Conservation (phyloP, 73 alveolate species). For the Stentor roeselii region DNA sequence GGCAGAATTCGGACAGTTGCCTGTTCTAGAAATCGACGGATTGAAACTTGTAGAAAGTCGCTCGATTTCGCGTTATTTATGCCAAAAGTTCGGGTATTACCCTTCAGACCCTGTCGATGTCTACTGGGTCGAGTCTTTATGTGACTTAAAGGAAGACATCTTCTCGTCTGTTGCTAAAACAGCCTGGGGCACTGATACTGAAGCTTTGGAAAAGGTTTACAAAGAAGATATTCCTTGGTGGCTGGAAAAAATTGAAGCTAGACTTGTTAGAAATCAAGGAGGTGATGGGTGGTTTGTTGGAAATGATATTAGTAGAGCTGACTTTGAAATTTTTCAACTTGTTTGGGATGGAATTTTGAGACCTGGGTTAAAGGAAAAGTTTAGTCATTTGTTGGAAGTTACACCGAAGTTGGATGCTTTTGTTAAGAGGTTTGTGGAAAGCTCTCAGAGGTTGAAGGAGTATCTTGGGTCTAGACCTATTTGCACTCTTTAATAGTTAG, state of each 20-base stretch:
- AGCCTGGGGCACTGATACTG: background rate
- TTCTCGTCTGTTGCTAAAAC: background rate
- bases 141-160: background rate
- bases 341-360: background rate
- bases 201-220: background rate
- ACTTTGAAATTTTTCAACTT: background rate
- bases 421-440: background rate
- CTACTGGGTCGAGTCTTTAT: background rate
- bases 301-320: background rate
- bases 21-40: constrained; percentile 41
- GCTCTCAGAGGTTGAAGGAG: background rate
- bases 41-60: constrained; percentile 28
- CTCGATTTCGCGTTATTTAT: constrained; percentile 6
- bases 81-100: constrained; percentile 5
- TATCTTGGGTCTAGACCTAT: background rate
- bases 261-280: background rate
- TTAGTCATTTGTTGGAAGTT: background rate
- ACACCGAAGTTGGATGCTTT: background rate
- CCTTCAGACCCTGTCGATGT: background rate
- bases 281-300: background rate
- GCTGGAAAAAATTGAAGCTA: background rate
- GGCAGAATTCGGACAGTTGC: constrained; percentile 46
- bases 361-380: background rate
- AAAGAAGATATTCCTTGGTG: background rate
- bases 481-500: no score